These are phyloP conservation scores for Coriolopsis trogii DNA, from an alignment of 1,284 basidiomycete genomes.

Conservation along the genomic window DNA sequence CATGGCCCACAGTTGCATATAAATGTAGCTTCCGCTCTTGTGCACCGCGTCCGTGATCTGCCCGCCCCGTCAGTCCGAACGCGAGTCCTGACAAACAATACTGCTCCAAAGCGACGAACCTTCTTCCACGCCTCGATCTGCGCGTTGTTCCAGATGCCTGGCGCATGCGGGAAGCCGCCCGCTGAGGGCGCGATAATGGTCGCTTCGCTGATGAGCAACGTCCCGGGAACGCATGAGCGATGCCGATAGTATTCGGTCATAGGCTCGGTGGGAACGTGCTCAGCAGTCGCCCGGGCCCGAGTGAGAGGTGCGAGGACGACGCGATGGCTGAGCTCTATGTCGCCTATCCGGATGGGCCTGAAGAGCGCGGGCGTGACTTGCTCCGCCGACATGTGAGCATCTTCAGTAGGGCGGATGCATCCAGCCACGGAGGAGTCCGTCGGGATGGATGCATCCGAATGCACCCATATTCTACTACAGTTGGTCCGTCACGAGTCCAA, in stretches of 20 bases:
- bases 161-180: slow-evolving; percentile 38
- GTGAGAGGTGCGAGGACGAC: slow-evolving; percentile 55
- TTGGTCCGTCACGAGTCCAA: no score
- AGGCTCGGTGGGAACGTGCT: slow-evolving; percentile 33
- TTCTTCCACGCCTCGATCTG: slow-evolving; percentile 52
- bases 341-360: slow-evolving; percentile 47
- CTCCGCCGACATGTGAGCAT: no score
- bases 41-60: slow-evolving; percentile 6
- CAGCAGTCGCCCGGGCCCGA: slow-evolving; percentile 35
- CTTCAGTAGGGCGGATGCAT: no score
- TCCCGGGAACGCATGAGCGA: slow-evolving; percentile 45
- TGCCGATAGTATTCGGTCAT: slow-evolving; percentile 52
- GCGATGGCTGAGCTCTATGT: slow-evolving; percentile 43
- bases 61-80: neutral
- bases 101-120: slow-evolving; percentile 25
- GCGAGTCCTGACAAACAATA: neutral
- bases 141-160: slow-evolving; percentile 45
- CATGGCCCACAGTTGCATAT: slow-evolving; percentile 49
- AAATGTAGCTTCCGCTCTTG: slow-evolving; percentile 33
- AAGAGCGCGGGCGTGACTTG: slow-evolving; percentile 46
- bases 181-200: slow-evolving; percentile 45
- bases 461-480: no score
- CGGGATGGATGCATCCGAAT: no score
- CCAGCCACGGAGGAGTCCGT: no score
- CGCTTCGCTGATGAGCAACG: slow-evolving; percentile 52